phyloP scores from a whole-genome alignment of 768 basidiomycete genomes.

The Boletus tomentosulus region DNA sequence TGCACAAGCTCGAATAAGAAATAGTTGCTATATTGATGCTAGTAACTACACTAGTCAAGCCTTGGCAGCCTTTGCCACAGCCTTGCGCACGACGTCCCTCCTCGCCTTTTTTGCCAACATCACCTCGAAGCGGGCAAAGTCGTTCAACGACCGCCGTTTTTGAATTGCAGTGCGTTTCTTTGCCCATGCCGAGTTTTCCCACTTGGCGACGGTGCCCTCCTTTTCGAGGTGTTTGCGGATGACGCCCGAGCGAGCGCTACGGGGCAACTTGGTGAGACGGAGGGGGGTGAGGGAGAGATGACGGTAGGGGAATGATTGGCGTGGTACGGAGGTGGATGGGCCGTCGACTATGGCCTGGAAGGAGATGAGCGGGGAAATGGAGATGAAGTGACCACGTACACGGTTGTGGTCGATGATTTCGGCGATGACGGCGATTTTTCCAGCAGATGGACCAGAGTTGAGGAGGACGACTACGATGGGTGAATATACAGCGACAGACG shows the following conservation, averaged over 20 bases:
- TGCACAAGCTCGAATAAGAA: conserved; percentile 9
- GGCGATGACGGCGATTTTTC: conserved; percentile 90
- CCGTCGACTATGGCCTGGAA: conserved; percentile 92
- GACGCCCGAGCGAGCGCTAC: conserved; percentile 74
- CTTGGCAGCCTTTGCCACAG: conserved; percentile 44
- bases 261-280: conserved; percentile 78
- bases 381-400: conserved; percentile 37
- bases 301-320: conserved; percentile 89
- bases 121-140: conserved; percentile 89
- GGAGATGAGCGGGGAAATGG: not conserved
- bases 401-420: conserved; percentile 99
- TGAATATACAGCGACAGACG: conserved; percentile 1
- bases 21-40: conserved; percentile 10
- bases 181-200: conserved; percentile 87
- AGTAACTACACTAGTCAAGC: conserved; percentile 11
- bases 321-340: conserved; percentile 85
- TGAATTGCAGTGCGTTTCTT: conserved; percentile 74
- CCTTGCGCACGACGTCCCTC: conserved; percentile 73
- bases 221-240: conserved; percentile 88
- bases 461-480: conserved; percentile 72
- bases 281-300: conserved; percentile 89
- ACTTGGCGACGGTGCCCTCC: conserved; percentile 79
- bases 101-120: conserved; percentile 87
- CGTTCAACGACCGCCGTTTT: conserved; percentile 72
- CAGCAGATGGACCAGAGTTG: conserved; percentile 78